phyloP scores from a whole-genome alignment of 306 rosid genomes.

The Casuarina equisetifolia region DNA sequence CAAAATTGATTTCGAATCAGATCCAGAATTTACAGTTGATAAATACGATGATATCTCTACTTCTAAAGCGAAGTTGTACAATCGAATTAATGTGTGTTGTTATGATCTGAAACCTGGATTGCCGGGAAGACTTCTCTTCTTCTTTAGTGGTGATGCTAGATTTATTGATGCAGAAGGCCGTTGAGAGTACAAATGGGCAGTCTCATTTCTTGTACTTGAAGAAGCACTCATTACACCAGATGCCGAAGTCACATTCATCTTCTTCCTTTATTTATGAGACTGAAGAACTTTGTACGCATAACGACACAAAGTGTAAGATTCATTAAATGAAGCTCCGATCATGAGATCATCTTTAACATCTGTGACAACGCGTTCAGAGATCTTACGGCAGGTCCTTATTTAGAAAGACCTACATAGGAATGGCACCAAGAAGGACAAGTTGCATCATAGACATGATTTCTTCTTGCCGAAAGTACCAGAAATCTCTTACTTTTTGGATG shows the following conservation, averaged over 20 bases:
- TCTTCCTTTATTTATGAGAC: slow-evolving; percentile 23
- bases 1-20: neutral
- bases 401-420: neutral
- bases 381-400: slow-evolving; percentile 41
- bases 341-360: slow-evolving; percentile 21
- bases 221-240: slow-evolving; percentile 73
- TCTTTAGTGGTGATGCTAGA: slow-evolving; percentile 56
- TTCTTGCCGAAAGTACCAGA: slow-evolving; percentile 18
- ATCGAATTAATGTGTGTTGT: neutral
- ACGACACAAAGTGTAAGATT: slow-evolving; percentile 20
- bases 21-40: neutral
- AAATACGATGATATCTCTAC: neutral
- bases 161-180: slow-evolving; percentile 52
- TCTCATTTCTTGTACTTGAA: slow-evolving; percentile 50
- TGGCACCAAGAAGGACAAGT: neutral
- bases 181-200: slow-evolving; percentile 38
- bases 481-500: neutral
- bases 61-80: no score
- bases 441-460: slow-evolving; percentile 13
- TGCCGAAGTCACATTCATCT: slow-evolving; percentile 61
- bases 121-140: slow-evolving; percentile 80
- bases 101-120: slow-evolving; percentile 61
- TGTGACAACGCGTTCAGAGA: slow-evolving; percentile 34
- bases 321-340: slow-evolving; percentile 6
- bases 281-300: slow-evolving; percentile 11